phyloP scores from a whole-genome alignment of 441 rosid genomes.

The Cnidoscolus chayamansa region DNA sequence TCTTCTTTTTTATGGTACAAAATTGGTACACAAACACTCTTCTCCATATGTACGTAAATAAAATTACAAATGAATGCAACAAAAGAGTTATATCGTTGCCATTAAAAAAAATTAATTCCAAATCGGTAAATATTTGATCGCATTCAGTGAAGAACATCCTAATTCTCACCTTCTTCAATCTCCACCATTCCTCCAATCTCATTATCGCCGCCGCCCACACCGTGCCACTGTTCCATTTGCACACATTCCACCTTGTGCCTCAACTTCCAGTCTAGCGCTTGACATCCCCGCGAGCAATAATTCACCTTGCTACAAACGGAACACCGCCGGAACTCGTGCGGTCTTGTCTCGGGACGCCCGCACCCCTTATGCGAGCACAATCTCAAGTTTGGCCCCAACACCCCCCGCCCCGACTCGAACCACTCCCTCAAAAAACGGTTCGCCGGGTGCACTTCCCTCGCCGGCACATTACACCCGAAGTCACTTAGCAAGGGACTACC shows the following conservation, averaged over 20 bases:
- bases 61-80: neutral
- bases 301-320: slow-evolving; percentile 78
- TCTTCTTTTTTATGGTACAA: neutral
- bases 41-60: neutral
- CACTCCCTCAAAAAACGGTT: slow-evolving; percentile 64
- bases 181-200: slow-evolving; percentile 32
- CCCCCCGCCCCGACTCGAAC: slow-evolving; percentile 43
- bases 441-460: slow-evolving; percentile 61
- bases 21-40: neutral
- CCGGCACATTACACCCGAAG: slow-evolving; percentile 49
- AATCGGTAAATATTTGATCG: neutral
- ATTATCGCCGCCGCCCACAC: slow-evolving; percentile 24
- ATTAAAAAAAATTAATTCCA: neutral
- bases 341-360: slow-evolving; percentile 79
- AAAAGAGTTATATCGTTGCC: neutral
- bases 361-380: slow-evolving; percentile 71
- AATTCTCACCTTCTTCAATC: slow-evolving; percentile 26
- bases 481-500: slow-evolving; percentile 45
- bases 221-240: slow-evolving; percentile 43
- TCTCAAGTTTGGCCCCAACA: slow-evolving; percentile 37
- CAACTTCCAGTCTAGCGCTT: slow-evolving; percentile 85
- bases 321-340: slow-evolving; percentile 75
- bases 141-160: slow-evolving; percentile 10
- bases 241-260: slow-evolving; percentile 68
- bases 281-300: slow-evolving; percentile 87